These are phyloP conservation scores for Trichoderma brevicompactum DNA, from an alignment of 2,329 filamentous ascomycete species.

Conservation along the genomic window DNA sequence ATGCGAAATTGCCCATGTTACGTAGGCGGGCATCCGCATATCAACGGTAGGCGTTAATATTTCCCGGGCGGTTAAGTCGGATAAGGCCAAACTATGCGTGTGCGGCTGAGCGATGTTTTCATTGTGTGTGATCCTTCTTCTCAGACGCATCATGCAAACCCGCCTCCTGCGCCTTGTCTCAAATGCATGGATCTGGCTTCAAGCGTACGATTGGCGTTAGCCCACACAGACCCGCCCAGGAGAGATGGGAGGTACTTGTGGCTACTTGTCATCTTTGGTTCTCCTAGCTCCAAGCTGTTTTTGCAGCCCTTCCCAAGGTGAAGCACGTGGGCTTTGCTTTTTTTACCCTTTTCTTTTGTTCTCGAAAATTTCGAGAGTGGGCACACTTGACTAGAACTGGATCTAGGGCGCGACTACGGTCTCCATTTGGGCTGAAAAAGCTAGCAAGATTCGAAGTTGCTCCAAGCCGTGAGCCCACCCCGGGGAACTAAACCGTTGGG, in stretches of 20 bases:
- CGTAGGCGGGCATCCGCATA: background rate
- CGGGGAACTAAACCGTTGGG: slow-evolving; percentile 24
- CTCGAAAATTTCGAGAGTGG: slow-evolving; percentile 24
- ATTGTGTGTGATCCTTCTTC: background rate
- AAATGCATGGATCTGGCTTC: background rate
- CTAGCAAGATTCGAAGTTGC: slow-evolving; percentile 18
- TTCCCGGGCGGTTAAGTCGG: slow-evolving; percentile 5
- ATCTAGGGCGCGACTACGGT: slow-evolving; percentile 13
- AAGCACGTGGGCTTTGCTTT: slow-evolving; percentile 8
- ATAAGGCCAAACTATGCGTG: slow-evolving; percentile 8
- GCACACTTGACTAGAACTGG: slow-evolving; percentile 16
- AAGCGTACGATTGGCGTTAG: background rate
- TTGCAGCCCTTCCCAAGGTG: background rate
- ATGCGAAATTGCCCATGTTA: slow-evolving; percentile 16
- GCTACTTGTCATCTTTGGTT: background rate
- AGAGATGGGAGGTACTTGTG: background rate
- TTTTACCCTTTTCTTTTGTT: slow-evolving; percentile 5
- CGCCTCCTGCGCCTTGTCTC: background rate
- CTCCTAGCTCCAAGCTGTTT: background rate
- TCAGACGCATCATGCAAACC: slow-evolving; percentile 6
- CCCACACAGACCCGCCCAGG: no score
- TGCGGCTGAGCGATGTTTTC: slow-evolving; percentile 15
- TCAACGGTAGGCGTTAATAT: background rate
- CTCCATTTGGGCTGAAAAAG: slow-evolving; percentile 21
- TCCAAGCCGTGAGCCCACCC: slow-evolving; percentile 15